Evolutionary conservation across 2,329 filamentous ascomycete species (phyloP).

Genomic region (Exophiala lecanii-corni): DNA sequence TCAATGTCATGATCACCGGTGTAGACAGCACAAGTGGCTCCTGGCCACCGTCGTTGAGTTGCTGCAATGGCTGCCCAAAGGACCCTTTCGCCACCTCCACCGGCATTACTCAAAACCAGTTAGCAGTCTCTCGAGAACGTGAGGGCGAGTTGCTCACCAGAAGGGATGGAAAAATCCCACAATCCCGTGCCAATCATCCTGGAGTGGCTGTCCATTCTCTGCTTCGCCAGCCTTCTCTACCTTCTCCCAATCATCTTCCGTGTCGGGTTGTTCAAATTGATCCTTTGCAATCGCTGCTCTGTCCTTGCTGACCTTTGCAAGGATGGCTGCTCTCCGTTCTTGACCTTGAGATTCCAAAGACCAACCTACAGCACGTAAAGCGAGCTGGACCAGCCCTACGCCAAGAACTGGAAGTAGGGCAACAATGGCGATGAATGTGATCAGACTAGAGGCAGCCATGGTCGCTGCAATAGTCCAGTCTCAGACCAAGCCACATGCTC

Average conservation of each 20-base stretch:
- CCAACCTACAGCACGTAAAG: conserved; percentile 15
- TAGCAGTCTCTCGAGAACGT: conserved; percentile 6
- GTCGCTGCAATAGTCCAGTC: conserved; percentile 6
- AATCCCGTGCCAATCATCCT: conserved; percentile 71
- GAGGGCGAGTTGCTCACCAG: conserved; percentile 56
- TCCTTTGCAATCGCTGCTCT: conserved; percentile 35
- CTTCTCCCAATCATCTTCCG: conserved; percentile 65
- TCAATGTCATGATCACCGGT: conserved; percentile 88
- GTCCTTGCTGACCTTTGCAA: conserved; percentile 14
- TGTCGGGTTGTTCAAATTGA: conserved; percentile 18
- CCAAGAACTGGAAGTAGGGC: conserved; percentile 18
- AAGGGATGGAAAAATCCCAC: conserved; percentile 98
- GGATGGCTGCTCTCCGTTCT: conserved; percentile 22
- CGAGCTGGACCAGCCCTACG: conserved; percentile 11
- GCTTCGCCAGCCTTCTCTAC: conserved; percentile 51
- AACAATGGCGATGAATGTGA: conserved; percentile 16
- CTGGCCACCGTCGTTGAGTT: conserved; percentile 83
- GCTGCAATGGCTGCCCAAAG: conserved; percentile 93
- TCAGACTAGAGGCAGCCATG: conserved; percentile 19
- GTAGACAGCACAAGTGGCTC: conserved; percentile 85
- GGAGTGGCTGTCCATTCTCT: conserved; percentile 38
- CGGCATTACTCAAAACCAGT: conserved; percentile 63
- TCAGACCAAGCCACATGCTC: conserved; percentile 1
- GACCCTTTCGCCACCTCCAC: conserved; percentile 90
- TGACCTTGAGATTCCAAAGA: conserved; percentile 14